Percentiles rank a stretch among this genome's conserved stretches.
phyloP scores from a whole-genome alignment of 2,329 filamentous ascomycete species.

The Diplocarpon rosae region DNA sequence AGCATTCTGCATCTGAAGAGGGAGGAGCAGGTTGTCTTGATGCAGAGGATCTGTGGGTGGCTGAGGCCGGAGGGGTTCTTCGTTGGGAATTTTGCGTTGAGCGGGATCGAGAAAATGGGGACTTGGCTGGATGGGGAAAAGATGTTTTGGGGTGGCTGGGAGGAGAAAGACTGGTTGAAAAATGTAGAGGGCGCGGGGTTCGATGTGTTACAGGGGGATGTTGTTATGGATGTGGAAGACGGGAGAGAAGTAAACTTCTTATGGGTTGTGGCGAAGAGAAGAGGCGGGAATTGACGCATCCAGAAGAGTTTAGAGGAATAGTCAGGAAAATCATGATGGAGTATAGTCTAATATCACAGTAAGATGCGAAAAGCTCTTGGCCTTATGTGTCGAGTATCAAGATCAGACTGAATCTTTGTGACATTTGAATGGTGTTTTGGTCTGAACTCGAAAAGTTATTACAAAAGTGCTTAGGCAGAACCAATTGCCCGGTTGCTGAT shows the following conservation, averaged over 20 bases:
- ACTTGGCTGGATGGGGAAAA: conserved; percentile 6
- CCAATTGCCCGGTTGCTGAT: too few species aligned
- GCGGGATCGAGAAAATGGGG: conserved; percentile 20
- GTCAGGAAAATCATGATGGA: too few species aligned
- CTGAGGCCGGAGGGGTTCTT: conserved; percentile 33
- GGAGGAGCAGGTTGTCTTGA: conserved; percentile 28
- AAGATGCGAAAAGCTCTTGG: too few species aligned
- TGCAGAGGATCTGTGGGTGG: conserved; percentile 30
- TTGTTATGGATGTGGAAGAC: conserved; percentile 1
- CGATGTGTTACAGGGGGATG: conserved; percentile 2
- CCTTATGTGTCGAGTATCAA: too few species aligned
- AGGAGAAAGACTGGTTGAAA: conserved; percentile 3
- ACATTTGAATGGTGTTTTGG: too few species aligned
- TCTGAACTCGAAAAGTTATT: too few species aligned
- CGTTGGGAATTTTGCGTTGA: conserved; percentile 30
- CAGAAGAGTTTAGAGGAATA: too few species aligned
- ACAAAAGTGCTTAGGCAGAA: too few species aligned
- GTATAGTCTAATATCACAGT: too few species aligned
- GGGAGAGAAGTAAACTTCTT: conserved; percentile 1
- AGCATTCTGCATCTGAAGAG: conserved; percentile 35
- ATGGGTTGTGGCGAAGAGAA: conserved; percentile 1
- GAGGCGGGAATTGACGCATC: too few species aligned
- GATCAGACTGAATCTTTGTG: too few species aligned
- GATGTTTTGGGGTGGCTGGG: conserved; percentile 9
- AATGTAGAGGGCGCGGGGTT: neutral